phyloP scores from a whole-genome alignment of 164 flowering plant genomes.

The Amborella trichopoda region DNA sequence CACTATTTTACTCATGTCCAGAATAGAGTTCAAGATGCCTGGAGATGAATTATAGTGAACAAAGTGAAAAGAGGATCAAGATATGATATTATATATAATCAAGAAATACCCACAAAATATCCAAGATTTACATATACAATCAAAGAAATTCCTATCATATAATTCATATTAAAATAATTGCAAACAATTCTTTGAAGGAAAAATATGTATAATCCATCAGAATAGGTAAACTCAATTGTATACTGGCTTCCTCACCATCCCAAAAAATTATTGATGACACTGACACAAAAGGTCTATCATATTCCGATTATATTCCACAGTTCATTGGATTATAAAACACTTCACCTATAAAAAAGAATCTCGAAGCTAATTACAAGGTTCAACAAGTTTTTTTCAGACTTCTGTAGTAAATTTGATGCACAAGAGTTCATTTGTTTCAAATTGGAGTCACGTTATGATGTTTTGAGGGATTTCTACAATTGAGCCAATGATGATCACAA shows the following conservation, averaged over 20 bases:
- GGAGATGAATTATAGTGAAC: too few relatives aligned
- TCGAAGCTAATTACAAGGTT: not conserved
- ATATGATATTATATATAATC: not conserved
- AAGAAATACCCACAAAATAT: not conserved
- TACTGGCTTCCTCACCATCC: too few relatives aligned
- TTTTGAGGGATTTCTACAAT: constrained; percentile 26
- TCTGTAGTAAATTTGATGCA: constrained; percentile 37
- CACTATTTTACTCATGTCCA: constrained; percentile 77
- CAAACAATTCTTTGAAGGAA: too few relatives aligned
- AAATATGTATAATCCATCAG: too few relatives aligned
- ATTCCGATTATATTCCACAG: too few relatives aligned
- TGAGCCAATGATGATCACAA: constrained; percentile 45
- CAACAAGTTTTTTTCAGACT: constrained; percentile 19
- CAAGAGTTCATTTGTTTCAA: constrained; percentile 34
- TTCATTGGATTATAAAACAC: too few relatives aligned
- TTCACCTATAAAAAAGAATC: too few relatives aligned
- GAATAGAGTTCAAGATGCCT: constrained; percentile 70
- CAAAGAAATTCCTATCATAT: not conserved
- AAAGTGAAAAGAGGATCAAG: not conserved
- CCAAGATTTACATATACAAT: not conserved
- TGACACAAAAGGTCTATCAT: too few relatives aligned
- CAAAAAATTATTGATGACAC: too few relatives aligned
- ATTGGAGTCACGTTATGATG: constrained; percentile 26
- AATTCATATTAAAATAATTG: not conserved
- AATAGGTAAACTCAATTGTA: too few relatives aligned